Percentiles rank a stretch among this genome's conserved stretches.
Evolutionary conservation across 2,329 filamentous ascomycete genomes (phyloP).

Genomic region (Nemania abortiva): DNA sequence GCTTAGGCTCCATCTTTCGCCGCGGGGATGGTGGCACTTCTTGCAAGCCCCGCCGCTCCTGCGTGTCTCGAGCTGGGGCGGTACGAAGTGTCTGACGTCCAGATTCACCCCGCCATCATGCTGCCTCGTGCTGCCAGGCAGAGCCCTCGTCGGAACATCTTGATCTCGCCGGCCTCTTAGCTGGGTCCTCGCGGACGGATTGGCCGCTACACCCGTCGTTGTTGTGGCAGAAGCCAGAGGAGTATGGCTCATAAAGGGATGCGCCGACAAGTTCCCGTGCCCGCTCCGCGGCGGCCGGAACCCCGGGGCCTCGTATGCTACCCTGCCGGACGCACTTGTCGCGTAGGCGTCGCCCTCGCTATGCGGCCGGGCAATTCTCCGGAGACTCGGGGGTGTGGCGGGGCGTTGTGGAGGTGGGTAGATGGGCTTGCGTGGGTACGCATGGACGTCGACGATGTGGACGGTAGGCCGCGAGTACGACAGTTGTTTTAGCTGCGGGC

Average conservation of each 20-base stretch:
- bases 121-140: not conserved
- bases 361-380: conserved; percentile 24
- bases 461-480: conserved; percentile 42
- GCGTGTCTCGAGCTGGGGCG: not conserved
- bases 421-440: conserved; percentile 46
- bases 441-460: conserved; percentile 47
- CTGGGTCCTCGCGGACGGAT: too few species aligned
- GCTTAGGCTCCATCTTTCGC: conserved; percentile 45
- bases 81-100: not conserved
- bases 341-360: conserved; percentile 28
- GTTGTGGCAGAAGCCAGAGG: not conserved
- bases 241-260: conserved; percentile 40
- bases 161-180: too few species aligned
- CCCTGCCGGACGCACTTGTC: not conserved
- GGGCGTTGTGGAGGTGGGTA: conserved; percentile 43
- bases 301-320: conserved; percentile 28
- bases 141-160: too few species aligned
- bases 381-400: conserved; percentile 35
- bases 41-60: conserved; percentile 35
- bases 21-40: conserved; percentile 41
- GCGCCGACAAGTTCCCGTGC: conserved; percentile 39
- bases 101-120: not conserved
- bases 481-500: conserved; percentile 25
- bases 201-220: not conserved
- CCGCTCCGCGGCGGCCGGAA: conserved; percentile 44